A percentile compares a stretch with the other conserved stretches of the same genome.
phyloP scores from a whole-genome alignment of 176 grass and related monocot species.

The Paspalum notatum region DNA sequence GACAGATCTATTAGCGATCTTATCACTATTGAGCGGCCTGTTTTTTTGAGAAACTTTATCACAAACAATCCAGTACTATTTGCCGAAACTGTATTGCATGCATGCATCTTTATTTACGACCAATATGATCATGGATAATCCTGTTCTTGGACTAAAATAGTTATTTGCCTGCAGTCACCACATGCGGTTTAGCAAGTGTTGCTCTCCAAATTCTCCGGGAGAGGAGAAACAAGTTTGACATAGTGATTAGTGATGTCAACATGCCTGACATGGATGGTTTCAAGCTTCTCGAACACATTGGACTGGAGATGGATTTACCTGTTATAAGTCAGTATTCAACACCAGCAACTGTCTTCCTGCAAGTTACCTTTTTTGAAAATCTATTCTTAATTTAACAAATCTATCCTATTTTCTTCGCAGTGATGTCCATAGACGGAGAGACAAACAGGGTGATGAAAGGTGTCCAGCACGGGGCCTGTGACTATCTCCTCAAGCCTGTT shows the following conservation, averaged over 20 bases:
- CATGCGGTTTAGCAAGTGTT: conserved; percentile 76
- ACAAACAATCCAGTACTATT: neutral
- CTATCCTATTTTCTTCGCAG: conserved; percentile 61
- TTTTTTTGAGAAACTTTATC: neutral
- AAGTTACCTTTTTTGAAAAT: conserved; percentile 38
- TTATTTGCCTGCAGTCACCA: conserved; percentile 68
- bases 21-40: neutral
- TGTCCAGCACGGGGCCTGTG: conserved; percentile 96
- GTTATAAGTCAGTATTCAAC: conserved; percentile 88
- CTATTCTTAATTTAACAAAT: conserved; percentile 44
- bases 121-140: conserved; percentile 5
- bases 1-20: neutral
- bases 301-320: conserved; percentile 96
- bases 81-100: neutral
- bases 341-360: conserved; percentile 28
- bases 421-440: conserved; percentile 99
- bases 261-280: conserved; percentile 99
- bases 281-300: conserved; percentile 98
- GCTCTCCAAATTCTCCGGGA: conserved; percentile 89
- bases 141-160: conserved; percentile 29
- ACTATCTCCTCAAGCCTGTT: conserved; percentile 98
- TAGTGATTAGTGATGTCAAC: conserved; percentile 99
- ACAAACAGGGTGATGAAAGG: conserved; percentile 99
- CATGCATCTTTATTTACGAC: conserved; percentile 33
- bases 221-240: conserved; percentile 89